Conservation (phyloP, 2,329 filamentous ascomycete species). For the Penicillium sp. region DNA sequence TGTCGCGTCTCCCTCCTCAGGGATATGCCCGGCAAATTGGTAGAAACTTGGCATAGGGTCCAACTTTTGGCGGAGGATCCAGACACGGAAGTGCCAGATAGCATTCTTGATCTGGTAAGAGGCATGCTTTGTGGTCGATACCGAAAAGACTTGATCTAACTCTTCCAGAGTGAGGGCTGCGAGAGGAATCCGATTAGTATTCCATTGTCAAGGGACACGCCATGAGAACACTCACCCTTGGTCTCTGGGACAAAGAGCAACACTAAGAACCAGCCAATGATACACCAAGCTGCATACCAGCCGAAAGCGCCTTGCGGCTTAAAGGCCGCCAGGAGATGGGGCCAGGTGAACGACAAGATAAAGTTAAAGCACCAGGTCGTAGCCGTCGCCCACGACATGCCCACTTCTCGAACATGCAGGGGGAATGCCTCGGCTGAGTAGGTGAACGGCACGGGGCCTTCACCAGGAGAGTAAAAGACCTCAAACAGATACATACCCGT, state of each 20-base stretch:
- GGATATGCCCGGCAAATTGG: constrained; percentile 28
- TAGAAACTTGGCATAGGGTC: constrained; percentile 40
- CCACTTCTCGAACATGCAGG: constrained; percentile 60
- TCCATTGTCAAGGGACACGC: too few relatives aligned
- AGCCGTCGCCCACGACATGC: constrained; percentile 61
- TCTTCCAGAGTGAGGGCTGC: too few relatives aligned
- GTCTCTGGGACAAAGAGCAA: too few relatives aligned
- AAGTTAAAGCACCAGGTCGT: constrained; percentile 61
- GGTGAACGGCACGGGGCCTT: constrained; percentile 65
- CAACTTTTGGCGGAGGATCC: constrained; percentile 41
- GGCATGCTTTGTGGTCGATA: constrained; percentile 50
- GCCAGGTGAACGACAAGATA: constrained; percentile 57
- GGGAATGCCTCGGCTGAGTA: constrained; percentile 68
- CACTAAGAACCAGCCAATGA: constrained; percentile 54
- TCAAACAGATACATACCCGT: constrained; percentile 52
- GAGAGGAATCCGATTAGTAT: too few relatives aligned
- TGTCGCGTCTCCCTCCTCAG: constrained; percentile 12
- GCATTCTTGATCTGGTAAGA: constrained; percentile 43
- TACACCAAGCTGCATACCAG: constrained; percentile 60
- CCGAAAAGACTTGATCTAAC: constrained; percentile 57
- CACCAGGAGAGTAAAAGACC: constrained; percentile 57
- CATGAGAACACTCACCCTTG: too few relatives aligned
- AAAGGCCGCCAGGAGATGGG: constrained; percentile 51
- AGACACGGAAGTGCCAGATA: constrained; percentile 44
- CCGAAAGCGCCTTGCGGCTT: constrained; percentile 57